Conservation (phyloP, 495 filamentous ascomycete genomes). For the Aspergillus funiculosus region DNA sequence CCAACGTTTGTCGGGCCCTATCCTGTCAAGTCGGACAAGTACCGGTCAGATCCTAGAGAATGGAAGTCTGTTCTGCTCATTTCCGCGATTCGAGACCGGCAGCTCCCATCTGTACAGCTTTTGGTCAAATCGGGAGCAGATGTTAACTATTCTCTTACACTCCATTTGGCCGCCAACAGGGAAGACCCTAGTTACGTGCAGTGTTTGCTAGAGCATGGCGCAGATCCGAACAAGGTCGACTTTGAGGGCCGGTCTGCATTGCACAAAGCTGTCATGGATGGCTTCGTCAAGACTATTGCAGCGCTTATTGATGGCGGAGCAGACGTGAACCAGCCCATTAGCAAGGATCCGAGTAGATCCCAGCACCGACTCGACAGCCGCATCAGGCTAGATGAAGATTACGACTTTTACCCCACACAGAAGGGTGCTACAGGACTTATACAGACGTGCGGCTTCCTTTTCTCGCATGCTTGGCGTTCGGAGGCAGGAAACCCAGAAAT, state of each 20-base stretch:
- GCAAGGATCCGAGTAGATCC: background rate
- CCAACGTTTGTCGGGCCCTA: background rate
- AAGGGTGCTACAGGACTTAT: constrained; percentile 4
- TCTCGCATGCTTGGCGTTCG: background rate
- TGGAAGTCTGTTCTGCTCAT: constrained; percentile 8
- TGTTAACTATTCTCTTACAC: constrained; percentile 6
- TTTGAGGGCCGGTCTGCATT: background rate
- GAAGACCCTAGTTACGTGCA: constrained; percentile 3
- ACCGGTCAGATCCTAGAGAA: background rate
- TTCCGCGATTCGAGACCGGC: constrained; percentile 10
- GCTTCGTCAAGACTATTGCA: constrained; percentile 1
- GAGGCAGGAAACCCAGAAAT: background rate
- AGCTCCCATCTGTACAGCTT: constrained; percentile 8
- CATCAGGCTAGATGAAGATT: background rate
- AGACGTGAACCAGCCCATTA: constrained; percentile 10
- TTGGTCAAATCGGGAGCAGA: constrained; percentile 14
- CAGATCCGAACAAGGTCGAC: constrained; percentile 4
- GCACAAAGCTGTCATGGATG: constrained; percentile 8
- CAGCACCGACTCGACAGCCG: background rate
- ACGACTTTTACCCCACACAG: no score
- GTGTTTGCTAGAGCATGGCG: constrained; percentile 14
- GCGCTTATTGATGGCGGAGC: constrained; percentile 9
- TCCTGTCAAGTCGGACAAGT: background rate
- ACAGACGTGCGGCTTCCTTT: constrained; percentile 4
- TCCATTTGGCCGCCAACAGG: constrained; percentile 4